phyloP scores from a whole-genome alignment of 2,329 filamentous ascomycete species.

The Aspergillus bombycis region DNA sequence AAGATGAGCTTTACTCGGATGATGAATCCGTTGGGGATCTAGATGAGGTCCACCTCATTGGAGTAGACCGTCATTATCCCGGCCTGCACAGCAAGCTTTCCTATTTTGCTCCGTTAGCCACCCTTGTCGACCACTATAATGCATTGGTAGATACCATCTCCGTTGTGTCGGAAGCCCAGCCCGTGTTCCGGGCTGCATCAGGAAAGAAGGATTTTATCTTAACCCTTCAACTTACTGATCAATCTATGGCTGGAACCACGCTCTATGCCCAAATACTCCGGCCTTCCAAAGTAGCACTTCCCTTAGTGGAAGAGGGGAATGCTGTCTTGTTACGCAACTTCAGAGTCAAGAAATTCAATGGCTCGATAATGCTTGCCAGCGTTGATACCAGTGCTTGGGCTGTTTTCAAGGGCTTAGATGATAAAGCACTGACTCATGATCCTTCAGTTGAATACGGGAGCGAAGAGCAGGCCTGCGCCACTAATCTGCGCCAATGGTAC shows the following conservation, averaged over 20 bases:
- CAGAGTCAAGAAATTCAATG: constrained; percentile 45
- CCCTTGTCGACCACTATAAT: constrained; percentile 47
- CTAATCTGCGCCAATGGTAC: constrained; percentile 47
- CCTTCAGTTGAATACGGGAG: constrained; percentile 45
- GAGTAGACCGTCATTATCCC: constrained; percentile 31
- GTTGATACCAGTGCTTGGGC: constrained; percentile 50
- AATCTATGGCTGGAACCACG: constrained; percentile 44
- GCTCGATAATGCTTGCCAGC: constrained; percentile 46
- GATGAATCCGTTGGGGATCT: constrained; percentile 8
- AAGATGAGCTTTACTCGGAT: constrained; percentile 16
- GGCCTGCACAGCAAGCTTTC: constrained; percentile 46
- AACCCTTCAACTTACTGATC: constrained; percentile 48
- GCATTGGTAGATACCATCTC: constrained; percentile 47
- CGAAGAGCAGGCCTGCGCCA: constrained; percentile 41
- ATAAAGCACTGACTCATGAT: constrained; percentile 36
- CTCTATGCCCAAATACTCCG: constrained; percentile 48
- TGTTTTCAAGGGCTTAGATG: constrained; percentile 41
- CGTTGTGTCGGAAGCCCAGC: constrained; percentile 38
- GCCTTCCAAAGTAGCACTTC: constrained; percentile 43
- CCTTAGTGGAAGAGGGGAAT: constrained; percentile 42
- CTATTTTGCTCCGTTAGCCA: constrained; percentile 48
- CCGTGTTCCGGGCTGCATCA: constrained; percentile 37
- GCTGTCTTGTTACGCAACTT: constrained; percentile 51
- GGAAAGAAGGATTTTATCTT: constrained; percentile 45
- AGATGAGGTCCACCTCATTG: constrained; percentile 11